Base-by-base conservation (phyloP, 2,329 filamentous ascomycete genomes). In the Aspergillus chevalieri region DNA sequence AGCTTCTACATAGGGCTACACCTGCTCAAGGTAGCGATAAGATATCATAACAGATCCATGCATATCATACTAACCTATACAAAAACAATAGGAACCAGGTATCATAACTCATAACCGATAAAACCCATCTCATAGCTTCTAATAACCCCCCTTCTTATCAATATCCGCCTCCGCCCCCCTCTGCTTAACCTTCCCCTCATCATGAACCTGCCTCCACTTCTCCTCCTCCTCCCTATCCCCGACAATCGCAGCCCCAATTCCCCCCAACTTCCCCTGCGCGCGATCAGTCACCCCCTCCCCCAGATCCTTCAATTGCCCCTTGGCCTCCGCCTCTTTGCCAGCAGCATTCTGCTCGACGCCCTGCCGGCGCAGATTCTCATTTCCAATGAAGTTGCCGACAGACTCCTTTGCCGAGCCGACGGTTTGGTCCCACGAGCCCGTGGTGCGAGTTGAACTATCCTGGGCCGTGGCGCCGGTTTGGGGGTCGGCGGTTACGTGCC, bases 381-480 rank as follows among this genome's bases (percentile, higher is more conserved):
- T 83, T 52, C 91, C 92, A 22, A 92, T 57, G 4, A 92, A 60
- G 15, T 84, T 84, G 50, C 92, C 92, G 1, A 93, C 55, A 4
- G 84, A 76, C 67, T 96, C 89, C 76, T 96, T 96, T 41, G 84
- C 84, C 1, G 86, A 81, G 47, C 91, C 92, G n/a, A 91, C 65
- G 4, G 89, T 95, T 74, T 96, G 91, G 75, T 95, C 89, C 84
- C 86, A 94, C 15, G 79, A 78, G 41, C 92, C 91, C 15, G 81
- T 67, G 19, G 78, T 74, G 56, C 90, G 87, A 67, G 92, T 77
- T 9, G 84, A 76, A 69, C 88, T 77, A 69, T 95, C 89, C 58
- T 81, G 78, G 54, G 84, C 79, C 44, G 87, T 75, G 33, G 83
- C 85, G 44, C 89, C 89, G 0, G 82, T 80, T 46, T 84, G 76